Conservation (phyloP, 768 basidiomycete species). For the Fistulinella prunicolor region DNA sequence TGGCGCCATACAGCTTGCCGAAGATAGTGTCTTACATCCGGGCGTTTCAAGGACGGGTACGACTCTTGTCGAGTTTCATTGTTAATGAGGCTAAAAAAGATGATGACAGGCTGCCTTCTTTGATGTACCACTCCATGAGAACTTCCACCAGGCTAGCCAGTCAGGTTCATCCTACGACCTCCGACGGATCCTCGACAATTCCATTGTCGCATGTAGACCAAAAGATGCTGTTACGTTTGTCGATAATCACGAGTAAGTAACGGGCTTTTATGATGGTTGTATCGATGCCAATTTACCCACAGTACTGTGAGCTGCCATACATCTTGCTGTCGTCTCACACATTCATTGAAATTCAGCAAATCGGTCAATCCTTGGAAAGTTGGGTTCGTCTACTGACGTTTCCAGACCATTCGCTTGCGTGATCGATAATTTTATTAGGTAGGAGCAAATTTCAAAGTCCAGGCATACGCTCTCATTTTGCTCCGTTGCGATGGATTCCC, state of each 20-base stretch:
- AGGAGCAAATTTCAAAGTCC: slow-evolving; percentile 65
- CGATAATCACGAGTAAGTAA: slow-evolving; percentile 81
- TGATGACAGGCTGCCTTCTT: slow-evolving; percentile 74
- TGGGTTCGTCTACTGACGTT: slow-evolving; percentile 51
- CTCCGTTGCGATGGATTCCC: slow-evolving; percentile 69
- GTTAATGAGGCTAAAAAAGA: neutral
- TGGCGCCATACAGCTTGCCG: slow-evolving; percentile 37
- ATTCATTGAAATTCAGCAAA: slow-evolving; percentile 39
- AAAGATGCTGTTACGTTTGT: slow-evolving; percentile 87
- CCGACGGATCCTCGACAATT: slow-evolving; percentile 64
- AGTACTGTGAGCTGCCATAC: slow-evolving; percentile 60
- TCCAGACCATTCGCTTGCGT: neutral
- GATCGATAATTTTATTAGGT: slow-evolving; percentile 44
- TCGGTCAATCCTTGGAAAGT: slow-evolving; percentile 77
- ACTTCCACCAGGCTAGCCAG: slow-evolving; percentile 75
- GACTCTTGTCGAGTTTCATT: slow-evolving; percentile 10
- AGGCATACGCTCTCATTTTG: slow-evolving; percentile 80
- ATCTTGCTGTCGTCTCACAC: slow-evolving; percentile 1
- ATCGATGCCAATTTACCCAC: slow-evolving; percentile 1
- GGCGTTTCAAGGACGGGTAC: slow-evolving; percentile 63
- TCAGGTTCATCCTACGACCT: slow-evolving; percentile 69
- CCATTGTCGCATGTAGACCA: slow-evolving; percentile 66
- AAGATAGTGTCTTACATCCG: slow-evolving; percentile 56
- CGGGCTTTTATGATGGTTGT: neutral
- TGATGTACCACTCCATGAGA: slow-evolving; percentile 86